Conservation (phyloP, 2,329 filamentous ascomycete genomes). For the Ophiosphaerella herpotricha region DNA sequence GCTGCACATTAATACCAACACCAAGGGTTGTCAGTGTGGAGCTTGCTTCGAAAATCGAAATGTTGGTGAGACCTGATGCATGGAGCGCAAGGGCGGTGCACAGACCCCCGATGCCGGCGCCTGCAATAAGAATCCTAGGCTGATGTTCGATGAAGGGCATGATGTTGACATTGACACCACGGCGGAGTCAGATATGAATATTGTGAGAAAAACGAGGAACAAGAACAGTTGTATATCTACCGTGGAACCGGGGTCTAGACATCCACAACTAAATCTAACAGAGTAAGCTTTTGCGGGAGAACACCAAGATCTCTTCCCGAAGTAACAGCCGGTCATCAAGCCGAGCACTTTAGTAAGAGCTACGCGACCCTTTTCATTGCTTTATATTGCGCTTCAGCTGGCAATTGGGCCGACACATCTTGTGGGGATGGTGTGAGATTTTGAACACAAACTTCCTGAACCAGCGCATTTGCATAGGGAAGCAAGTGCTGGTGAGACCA, state of each 20-base stretch:
- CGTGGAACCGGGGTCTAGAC: too few relatives aligned
- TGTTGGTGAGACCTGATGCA: conserved; percentile 63
- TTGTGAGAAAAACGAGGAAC: not conserved
- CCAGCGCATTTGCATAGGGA: too few relatives aligned
- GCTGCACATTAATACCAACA: conserved; percentile 55
- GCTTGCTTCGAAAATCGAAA: conserved; percentile 51
- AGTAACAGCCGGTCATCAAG: conserved; percentile 1
- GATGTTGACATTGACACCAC: not conserved
- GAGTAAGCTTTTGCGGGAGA: not conserved
- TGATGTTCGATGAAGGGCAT: conserved; percentile 28
- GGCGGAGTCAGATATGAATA: not conserved
- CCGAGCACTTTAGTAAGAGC: not conserved
- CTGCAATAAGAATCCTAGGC: conserved; percentile 34
- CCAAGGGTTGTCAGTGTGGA: conserved; percentile 50
- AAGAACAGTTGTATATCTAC: not conserved
- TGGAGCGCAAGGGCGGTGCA: conserved; percentile 72
- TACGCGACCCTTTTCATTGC: not conserved
- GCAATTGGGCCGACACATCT: not conserved
- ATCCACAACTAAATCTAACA: not conserved
- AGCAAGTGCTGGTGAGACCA: too few relatives aligned
- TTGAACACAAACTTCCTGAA: too few relatives aligned
- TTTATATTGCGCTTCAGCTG: not conserved
- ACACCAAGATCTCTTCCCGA: not conserved
- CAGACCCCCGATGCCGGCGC: conserved; percentile 74
- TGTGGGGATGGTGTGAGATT: not conserved